phyloP scores from a whole-genome alignment of 208 protist genomes.

The Crithidia mellificae region DNA sequence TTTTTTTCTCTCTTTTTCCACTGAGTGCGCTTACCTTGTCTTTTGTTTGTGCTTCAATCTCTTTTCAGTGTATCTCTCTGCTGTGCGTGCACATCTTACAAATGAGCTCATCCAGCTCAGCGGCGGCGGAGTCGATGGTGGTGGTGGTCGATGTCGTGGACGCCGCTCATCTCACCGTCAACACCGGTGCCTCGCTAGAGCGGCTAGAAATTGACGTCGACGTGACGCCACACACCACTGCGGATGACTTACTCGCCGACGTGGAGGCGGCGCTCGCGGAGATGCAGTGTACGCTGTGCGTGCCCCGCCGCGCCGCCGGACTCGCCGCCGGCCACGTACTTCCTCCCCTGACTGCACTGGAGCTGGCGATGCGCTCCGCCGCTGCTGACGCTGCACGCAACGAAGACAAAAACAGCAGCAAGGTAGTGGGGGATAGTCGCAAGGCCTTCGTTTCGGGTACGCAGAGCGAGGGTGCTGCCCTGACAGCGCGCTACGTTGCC shows the following conservation, averaged over 20 bases:
- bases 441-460: too few species aligned
- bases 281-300: constrained; percentile 23
- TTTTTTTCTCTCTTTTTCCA: too few species aligned
- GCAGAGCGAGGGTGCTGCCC: background rate
- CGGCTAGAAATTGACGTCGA: constrained; percentile 25
- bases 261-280: constrained; percentile 25
- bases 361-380: constrained; percentile 5
- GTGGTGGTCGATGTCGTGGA: constrained; percentile 26
- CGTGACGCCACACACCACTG: constrained; percentile 16
- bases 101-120: constrained; percentile 10
- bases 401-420: too few species aligned
- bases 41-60: background rate
- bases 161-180: background rate
- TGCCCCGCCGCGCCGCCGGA: constrained; percentile 4
- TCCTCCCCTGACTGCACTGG: constrained; percentile 2
- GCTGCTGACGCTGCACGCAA: too few species aligned
- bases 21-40: too few species aligned
- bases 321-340: constrained; percentile 15
- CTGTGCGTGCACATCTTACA: too few species aligned
- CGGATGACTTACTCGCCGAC: constrained; percentile 1
- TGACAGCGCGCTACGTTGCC: background rate
- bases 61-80: background rate
- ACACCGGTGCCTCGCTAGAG: constrained; percentile 13
- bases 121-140: constrained; percentile 13
- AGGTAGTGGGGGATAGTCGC: too few species aligned